Conservation (phyloP, 305 asterid species). For the Fraxinus ornus region DNA sequence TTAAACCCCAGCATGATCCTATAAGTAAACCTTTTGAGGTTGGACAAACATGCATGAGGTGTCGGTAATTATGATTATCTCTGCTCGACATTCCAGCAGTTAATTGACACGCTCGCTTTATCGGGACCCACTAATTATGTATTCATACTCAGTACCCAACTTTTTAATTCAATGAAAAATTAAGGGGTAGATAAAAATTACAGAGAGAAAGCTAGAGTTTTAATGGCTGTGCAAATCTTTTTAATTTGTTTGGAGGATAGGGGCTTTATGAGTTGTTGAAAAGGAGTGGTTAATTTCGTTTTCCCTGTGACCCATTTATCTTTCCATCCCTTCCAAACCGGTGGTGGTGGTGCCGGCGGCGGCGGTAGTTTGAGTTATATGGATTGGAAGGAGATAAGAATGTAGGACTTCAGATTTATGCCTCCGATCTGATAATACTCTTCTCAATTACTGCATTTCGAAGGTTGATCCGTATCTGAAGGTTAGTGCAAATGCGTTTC, state of each 20-base stretch:
- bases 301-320: background rate
- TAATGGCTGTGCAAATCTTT: background rate
- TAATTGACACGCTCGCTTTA: background rate
- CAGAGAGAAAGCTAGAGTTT: background rate
- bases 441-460: slow-evolving; percentile 23
- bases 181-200: background rate
- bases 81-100: background rate
- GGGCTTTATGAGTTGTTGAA: background rate
- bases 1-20: background rate
- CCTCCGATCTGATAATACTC: slow-evolving; percentile 31
- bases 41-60: background rate
- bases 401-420: slow-evolving; percentile 13
- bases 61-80: background rate
- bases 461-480: slow-evolving; percentile 8
- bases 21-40: background rate
- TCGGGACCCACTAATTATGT: background rate
- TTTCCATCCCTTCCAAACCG: background rate
- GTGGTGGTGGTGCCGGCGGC: background rate
- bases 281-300: background rate
- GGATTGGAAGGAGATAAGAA: slow-evolving; percentile 8
- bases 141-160: background rate
- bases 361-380: slow-evolving; percentile 10
- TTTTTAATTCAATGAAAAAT: background rate
- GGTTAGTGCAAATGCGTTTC: background rate
- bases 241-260: background rate